Base-by-base conservation (phyloP, 768 basidiomycete species). In the Mycena galericulata region DNA sequence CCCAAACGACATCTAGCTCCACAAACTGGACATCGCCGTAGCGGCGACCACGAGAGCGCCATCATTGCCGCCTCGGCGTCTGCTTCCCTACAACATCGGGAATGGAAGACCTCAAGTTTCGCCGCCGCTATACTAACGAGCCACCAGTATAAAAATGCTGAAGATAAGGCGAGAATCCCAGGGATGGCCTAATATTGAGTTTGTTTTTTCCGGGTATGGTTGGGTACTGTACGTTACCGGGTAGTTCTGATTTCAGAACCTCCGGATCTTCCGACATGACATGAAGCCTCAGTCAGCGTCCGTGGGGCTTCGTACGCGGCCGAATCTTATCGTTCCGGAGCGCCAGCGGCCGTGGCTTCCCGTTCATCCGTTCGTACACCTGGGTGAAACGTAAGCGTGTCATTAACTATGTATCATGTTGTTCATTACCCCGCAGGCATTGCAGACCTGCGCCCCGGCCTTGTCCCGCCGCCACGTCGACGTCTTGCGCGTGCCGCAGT, bases 371-470 rank as follows among this genome's bases (percentile, higher is more conserved):
- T 29, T 61, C 59, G 18, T 61, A 67, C 14, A 67, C n/a, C n/a
- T n/a, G n/a, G n/a, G n/a, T n/a, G n/a, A n/a, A n/a, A n/a, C n/a
- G n/a, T n/a, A n/a, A n/a, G n/a, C n/a, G n/a, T n/a, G n/a, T n/a
- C n/a, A n/a, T n/a, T n/a, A n/a, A n/a, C n/a, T n/a, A n/a, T n/a
- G n/a, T n/a, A n/a, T n/a, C n/a, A n/a, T n/a, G n/a, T n/a, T n/a
- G n/a, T n/a, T n/a, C n/a, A n/a, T n/a, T n/a, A n/a, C 66, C 15
- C 65, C 66, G n/a, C 66, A 67, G 9, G 66, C 66, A 27, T 67
- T 67, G 24, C 66, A 67, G 24, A 67, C 59, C 53, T 62, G 66
- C 34, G 24, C 59, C 34, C 66, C 66, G 15, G 53, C 34, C 43
- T 40, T 46, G 27, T 43, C 32, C 4, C 66, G 50, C 17, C 66